These are phyloP conservation scores for Chrysoporthe cubensis DNA, from an alignment of 2,329 filamentous ascomycete species.

Conservation along the genomic window DNA sequence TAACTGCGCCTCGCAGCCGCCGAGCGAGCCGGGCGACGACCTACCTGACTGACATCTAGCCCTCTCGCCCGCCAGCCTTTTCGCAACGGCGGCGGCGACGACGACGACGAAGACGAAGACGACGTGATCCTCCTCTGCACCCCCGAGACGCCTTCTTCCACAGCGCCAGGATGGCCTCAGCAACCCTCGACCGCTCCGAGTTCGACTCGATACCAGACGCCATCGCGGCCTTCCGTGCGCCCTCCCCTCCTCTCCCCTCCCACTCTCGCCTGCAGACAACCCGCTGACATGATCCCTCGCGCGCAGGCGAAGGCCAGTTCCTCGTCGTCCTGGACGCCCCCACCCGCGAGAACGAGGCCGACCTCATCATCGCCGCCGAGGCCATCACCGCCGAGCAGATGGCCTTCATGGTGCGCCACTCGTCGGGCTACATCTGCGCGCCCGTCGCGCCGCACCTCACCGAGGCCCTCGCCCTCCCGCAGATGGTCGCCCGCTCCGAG, in stretches of 20 bases:
- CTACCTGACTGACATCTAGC: no score
- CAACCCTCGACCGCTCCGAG: conserved; percentile 53
- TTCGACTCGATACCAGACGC: conserved; percentile 70
- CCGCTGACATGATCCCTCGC: background rate
- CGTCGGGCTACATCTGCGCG: conserved; percentile 88
- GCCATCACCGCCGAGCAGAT: conserved; percentile 86
- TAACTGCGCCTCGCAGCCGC: no score
- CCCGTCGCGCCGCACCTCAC: conserved; percentile 75
- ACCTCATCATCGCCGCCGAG: conserved; percentile 91
- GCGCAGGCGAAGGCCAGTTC: conserved; percentile 78
- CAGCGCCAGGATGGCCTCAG: conserved; percentile 50
- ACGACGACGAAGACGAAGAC: background rate
- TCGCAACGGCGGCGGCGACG: background rate
- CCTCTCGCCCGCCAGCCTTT: background rate
- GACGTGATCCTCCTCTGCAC: background rate
- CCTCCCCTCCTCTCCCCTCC: conserved; percentile 10
- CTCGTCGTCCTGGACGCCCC: conserved; percentile 93
- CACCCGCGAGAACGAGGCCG: conserved; percentile 95
- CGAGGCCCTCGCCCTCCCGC: conserved; percentile 74
- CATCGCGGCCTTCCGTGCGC: conserved; percentile 67
- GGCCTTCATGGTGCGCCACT: conserved; percentile 93
- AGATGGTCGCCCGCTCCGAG: conserved; percentile 78
- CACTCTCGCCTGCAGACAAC: background rate
- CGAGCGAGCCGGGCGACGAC: no score
- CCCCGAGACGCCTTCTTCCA: no score